phyloP scores from a whole-genome alignment of 331 rosid species.

The Rhamnella rubrinervis region DNA sequence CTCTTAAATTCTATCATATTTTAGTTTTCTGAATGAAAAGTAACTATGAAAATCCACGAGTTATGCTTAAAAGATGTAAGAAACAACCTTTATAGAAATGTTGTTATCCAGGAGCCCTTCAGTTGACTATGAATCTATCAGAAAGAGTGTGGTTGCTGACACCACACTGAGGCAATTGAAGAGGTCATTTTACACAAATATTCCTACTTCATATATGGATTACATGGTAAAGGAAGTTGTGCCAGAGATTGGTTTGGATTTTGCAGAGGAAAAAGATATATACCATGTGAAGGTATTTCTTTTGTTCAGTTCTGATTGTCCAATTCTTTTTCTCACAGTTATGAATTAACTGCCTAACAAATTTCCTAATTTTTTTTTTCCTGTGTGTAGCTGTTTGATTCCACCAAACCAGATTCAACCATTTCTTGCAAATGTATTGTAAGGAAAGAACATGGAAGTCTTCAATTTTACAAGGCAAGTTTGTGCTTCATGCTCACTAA shows the following conservation, averaged over 20 bases:
- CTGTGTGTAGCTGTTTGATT: conserved; percentile 36
- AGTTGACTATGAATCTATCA: conserved; percentile 19
- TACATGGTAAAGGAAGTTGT: conserved; percentile 23
- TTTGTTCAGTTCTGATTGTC: conserved; percentile 4
- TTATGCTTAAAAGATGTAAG: conserved; percentile 3
- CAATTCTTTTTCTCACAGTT: neutral
- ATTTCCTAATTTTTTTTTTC: conserved; percentile 2
- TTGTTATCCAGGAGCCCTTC: conserved; percentile 35
- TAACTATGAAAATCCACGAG: neutral
- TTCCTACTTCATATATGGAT: conserved; percentile 41
- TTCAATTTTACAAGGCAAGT: conserved; percentile 47
- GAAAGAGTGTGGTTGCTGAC: conserved; percentile 15
- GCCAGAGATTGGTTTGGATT: conserved; percentile 34
- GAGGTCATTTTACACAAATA: conserved; percentile 35
- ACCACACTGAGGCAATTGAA: conserved; percentile 17
- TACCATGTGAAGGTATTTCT: conserved; percentile 43
- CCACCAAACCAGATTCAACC: conserved; percentile 22
- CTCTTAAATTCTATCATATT: too few relatives aligned
- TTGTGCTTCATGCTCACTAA: neutral
- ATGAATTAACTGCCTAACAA: conserved; percentile 4
- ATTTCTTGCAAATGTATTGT: conserved; percentile 45
- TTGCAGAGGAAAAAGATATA: conserved; percentile 38
- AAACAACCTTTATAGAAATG: neutral
- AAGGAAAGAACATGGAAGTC: conserved; percentile 29
- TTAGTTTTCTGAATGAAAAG: neutral